Base-by-base conservation (phyloP, 1,284 basidiomycete species). In the Coniferiporia weirii region DNA sequence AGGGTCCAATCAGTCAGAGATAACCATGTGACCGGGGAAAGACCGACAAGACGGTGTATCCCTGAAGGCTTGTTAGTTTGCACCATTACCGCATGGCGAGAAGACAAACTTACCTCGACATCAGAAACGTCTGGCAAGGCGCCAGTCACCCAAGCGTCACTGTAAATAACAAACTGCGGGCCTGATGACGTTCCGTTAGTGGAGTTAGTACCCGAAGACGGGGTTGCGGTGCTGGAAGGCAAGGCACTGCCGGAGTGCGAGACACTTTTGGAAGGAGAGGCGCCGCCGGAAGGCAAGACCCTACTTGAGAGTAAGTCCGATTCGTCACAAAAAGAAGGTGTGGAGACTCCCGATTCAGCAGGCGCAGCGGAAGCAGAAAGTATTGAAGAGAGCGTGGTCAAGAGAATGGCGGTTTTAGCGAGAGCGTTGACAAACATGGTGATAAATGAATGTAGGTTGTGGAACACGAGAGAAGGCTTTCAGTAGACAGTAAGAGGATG, bases 81-180 rank as follows among this genome's bases (percentile, higher is more conserved):
- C 51, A 19, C 44, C 38, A 20, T 34, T 10, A 13, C 6, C 15
- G 38, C 20, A 22, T 17, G 46, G 12, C 5, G 17, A 34, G 7
- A 36, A 35, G 15, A 52, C 15, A 15, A 34, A 59, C 38, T 38
- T 27, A 48, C 57, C 35, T 56, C 54, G 4, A 61, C 20, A n/a
- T 61, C 27, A n/a, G 54, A 56, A 8, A 54, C 59, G 9, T 56
- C 27, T 22, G 59, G 59, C 10, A 47, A 13, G 19, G 32, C 43
- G 32, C 47, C 54, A 3, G 13, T 17, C 6, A 57, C 40, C 17
- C 12, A 53, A 12, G 19, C 19, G 43, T 54, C 54, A 13, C 49
- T 56, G 34, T 61, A 61, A 34, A 61, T 52, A 32, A 61, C 54
- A 50, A 61, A 61, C 9, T 60, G 47, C n/a, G 59, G 54, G 44